Conservation (phyloP, 306 rosid species). For the Glycine latifolia region DNA sequence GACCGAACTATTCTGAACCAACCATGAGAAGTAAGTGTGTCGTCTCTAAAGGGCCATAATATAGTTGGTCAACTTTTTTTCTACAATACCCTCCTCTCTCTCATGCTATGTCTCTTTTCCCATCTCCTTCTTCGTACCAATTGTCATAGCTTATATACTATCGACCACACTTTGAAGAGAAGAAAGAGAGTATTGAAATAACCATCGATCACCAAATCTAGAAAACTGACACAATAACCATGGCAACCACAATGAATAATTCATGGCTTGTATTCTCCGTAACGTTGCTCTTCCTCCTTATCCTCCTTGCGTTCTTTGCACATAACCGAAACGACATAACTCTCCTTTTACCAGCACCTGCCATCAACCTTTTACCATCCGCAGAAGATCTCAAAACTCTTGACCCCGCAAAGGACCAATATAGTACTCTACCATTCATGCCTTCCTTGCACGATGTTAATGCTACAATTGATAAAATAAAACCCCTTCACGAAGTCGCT, state of each 20-base stretch:
- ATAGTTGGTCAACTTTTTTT: constrained; percentile 8
- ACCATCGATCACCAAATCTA: background rate
- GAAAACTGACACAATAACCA: background rate
- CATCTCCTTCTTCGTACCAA: constrained; percentile 17
- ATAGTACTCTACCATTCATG: background rate
- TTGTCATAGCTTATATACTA: background rate
- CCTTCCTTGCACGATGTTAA: background rate
- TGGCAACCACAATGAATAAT: background rate
- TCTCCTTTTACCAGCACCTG: background rate
- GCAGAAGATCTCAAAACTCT: too few relatives aligned
- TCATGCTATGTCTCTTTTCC: constrained; percentile 41
- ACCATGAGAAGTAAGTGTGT: background rate
- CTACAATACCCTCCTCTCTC: background rate
- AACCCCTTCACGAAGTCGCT: background rate
- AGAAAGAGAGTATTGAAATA: too few relatives aligned
- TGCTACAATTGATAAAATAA: background rate
- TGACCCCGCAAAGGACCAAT: too few relatives aligned
- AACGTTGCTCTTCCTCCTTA: background rate
- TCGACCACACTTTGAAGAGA: too few relatives aligned
- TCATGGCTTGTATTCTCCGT: constrained; percentile 39
- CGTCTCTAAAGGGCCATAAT: background rate
- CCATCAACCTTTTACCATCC: too few relatives aligned
- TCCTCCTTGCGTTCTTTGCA: background rate
- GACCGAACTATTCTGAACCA: constrained; percentile 36
- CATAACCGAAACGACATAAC: background rate